Conservation (phyloP, 2,329 filamentous ascomycete species). For the Lasiodiplodia gonubiensis region DNA sequence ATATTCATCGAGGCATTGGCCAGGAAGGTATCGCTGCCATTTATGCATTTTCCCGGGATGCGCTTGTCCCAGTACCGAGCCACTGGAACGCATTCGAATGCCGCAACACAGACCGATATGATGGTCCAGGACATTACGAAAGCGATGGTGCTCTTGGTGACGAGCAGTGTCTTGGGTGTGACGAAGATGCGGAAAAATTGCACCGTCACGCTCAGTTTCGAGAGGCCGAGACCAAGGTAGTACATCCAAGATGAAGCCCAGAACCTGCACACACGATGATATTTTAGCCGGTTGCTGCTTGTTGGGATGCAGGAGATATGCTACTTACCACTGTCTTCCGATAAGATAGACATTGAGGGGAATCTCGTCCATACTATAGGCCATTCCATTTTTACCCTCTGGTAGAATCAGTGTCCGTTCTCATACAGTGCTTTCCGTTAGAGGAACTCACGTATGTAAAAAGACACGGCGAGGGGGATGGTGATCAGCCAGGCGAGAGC, state of each 20-base stretch:
- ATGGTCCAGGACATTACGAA: constrained; percentile 31
- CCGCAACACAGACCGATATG: constrained; percentile 38
- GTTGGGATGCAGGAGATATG: background rate
- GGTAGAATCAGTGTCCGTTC: background rate
- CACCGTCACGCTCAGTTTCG: constrained; percentile 33
- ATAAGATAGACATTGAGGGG: background rate
- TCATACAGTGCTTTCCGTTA: background rate
- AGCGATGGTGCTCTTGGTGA: constrained; percentile 29
- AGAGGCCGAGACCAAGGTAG: constrained; percentile 38
- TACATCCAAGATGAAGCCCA: constrained; percentile 45
- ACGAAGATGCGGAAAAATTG: constrained; percentile 36
- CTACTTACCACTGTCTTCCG: constrained; percentile 4
- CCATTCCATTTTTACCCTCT: constrained; percentile 42
- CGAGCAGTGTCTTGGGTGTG: constrained; percentile 30
- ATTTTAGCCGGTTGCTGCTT: background rate
- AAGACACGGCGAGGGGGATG: constrained; percentile 17
- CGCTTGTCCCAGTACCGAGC: constrained; percentile 42
- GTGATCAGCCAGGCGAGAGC: background rate
- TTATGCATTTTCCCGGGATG: constrained; percentile 38
- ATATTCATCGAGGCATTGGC: constrained; percentile 25
- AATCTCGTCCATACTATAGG: constrained; percentile 32
- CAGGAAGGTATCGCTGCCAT: background rate
- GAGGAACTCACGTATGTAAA: constrained; percentile 13
- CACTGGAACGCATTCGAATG: constrained; percentile 44
- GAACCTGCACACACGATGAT: constrained; percentile 29